Evolutionary conservation across 73 alveolate species (phyloP).

Genomic region (Paramecium octaurelia): DNA sequence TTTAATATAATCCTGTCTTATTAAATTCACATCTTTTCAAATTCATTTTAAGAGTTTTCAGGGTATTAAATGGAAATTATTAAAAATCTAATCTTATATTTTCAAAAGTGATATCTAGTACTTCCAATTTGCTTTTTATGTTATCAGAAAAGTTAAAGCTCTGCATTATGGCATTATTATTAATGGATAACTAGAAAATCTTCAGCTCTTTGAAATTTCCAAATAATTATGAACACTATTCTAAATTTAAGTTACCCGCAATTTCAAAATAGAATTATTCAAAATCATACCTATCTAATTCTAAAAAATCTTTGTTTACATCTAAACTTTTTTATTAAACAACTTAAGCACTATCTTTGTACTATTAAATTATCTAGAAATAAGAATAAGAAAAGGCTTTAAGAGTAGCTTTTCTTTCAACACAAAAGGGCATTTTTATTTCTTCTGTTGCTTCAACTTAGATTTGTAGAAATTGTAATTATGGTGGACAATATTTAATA

Average conservation of each 20-base stretch:
- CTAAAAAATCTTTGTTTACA: neutral
- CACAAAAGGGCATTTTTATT: neutral
- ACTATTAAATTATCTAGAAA: neutral
- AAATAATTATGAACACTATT: neutral
- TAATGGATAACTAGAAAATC: neutral
- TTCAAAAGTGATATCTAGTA: neutral
- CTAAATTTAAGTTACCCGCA: neutral
- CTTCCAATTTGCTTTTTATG: neutral
- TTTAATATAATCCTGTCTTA: neutral
- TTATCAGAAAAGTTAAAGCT: neutral
- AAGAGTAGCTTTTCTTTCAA: neutral
- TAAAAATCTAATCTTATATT: neutral
- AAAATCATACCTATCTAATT: neutral
- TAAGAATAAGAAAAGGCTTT: neutral
- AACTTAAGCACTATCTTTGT: neutral
- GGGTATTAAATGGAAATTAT: neutral
- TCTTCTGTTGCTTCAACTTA: neutral
- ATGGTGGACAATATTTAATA: neutral
- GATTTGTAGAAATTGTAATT: neutral
- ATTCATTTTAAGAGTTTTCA: neutral
- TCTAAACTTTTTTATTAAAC: neutral
- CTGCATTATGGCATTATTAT: neutral
- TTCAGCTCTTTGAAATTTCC: neutral
- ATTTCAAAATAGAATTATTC: neutral
- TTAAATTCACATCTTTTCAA: neutral